These are phyloP conservation scores for Candida sakaeoensis DNA, from an alignment of 805 yeast genomes.

Conservation along the genomic window DNA sequence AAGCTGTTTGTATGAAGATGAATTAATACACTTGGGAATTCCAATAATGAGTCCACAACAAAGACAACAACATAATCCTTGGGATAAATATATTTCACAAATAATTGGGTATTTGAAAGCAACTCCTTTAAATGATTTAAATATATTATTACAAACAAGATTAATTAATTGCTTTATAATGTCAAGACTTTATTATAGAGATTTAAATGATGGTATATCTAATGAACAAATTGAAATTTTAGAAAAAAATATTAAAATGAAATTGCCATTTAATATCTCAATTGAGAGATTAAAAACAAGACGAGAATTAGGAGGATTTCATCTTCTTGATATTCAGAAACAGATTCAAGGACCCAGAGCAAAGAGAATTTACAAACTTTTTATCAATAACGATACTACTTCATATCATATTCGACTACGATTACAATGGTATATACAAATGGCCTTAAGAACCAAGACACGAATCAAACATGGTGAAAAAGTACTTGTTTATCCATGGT, in stretches of 20 bases:
- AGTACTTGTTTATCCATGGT: too few relatives aligned
- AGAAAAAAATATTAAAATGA: neutral
- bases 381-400: neutral
- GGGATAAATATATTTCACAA: neutral
- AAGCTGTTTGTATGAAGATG: too few relatives aligned
- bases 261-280: neutral
- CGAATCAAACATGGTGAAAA: too few relatives aligned
- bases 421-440: neutral
- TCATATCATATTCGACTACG: neutral
- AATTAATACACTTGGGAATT: neutral
- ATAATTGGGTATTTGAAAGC: neutral
- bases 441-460: neutral
- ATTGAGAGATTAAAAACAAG: neutral
- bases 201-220: neutral
- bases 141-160: neutral
- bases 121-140: neutral
- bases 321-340: neutral
- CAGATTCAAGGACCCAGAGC: neutral
- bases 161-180: neutral
- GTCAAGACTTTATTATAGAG: constrained; percentile 2
- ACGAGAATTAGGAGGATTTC: neutral
- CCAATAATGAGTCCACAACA: neutral
- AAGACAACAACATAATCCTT: neutral
- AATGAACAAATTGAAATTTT: neutral
- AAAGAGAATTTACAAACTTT: neutral